Evolutionary conservation across 129 eudicot species (phyloP).

Genomic region (Rutidosis leptorrhynchoides): DNA sequence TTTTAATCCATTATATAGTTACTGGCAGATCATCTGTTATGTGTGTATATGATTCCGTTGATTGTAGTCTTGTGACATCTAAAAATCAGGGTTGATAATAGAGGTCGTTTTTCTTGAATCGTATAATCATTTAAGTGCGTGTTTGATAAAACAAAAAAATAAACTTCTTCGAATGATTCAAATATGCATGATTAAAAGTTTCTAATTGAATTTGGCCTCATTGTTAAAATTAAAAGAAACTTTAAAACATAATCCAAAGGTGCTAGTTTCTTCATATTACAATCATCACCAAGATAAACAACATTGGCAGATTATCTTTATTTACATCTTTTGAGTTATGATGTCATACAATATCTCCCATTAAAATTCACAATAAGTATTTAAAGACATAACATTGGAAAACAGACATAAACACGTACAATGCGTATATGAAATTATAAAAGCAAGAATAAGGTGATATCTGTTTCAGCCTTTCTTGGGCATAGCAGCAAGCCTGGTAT

Average conservation of each 20-base stretch:
- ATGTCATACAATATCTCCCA: neutral
- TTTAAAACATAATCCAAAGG: neutral
- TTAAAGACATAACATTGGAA: neutral
- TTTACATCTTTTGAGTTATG: neutral
- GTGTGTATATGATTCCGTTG: neutral
- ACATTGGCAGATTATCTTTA: slow-evolving; percentile 3
- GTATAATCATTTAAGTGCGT: no score
- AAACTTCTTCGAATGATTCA: no score
- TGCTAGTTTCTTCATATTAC: neutral
- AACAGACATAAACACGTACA: neutral
- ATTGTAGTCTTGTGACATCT: neutral
- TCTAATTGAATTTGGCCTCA: neutral
- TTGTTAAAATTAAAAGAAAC: neutral
- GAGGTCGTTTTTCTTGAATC: neutral
- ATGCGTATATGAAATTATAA: neutral
- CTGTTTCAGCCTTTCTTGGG: slow-evolving; percentile 80
- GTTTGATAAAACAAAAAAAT: no score
- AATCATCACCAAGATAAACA: neutral
- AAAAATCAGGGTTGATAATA: neutral
- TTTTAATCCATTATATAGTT: no score
- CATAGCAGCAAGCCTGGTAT: slow-evolving; percentile 94
- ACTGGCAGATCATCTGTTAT: no score
- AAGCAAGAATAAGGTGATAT: neutral
- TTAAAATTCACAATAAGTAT: neutral
- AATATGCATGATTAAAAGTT: no score